Evolutionary conservation across 83 land plant species (phyloP).

Genomic region (Diphasiastrum complanatum): DNA sequence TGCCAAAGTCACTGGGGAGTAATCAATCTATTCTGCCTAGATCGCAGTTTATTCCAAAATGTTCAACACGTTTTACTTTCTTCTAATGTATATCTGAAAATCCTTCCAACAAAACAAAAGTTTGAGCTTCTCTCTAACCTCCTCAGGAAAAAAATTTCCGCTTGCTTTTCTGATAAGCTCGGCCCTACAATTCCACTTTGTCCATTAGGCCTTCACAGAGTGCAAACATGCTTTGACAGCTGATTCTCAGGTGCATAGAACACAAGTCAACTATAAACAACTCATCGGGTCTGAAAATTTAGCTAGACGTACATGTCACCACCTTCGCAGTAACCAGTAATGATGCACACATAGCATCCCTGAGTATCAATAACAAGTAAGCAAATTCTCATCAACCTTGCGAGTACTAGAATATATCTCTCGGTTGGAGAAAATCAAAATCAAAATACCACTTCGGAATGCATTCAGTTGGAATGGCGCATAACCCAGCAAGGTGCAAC

Average conservation of each 20-base stretch:
- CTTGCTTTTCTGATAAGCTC: constrained; percentile 62
- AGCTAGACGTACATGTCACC: constrained; percentile 76
- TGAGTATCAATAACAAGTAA: constrained; percentile 23
- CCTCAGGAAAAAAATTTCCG: constrained; percentile 64
- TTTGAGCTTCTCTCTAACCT: too few species aligned
- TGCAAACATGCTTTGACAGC: too few species aligned
- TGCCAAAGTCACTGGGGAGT: too few species aligned
- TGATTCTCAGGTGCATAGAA: constrained; percentile 1
- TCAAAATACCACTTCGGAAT: not conserved
- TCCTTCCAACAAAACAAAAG: not conserved
- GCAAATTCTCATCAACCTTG: too few species aligned
- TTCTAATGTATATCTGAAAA: not conserved
- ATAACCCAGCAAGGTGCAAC: too few species aligned
- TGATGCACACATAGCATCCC: constrained; percentile 75
- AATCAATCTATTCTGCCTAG: too few species aligned
- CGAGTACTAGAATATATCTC: too few species aligned
- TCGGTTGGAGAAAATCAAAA: not conserved
- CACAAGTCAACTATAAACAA: not conserved
- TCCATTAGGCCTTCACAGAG: too few species aligned
- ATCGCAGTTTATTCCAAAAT: too few species aligned
- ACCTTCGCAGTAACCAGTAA: constrained; percentile 78
- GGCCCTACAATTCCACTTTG: constrained; percentile 74
- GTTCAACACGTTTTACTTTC: too few species aligned
- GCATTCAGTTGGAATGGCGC: not conserved
- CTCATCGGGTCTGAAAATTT: too few species aligned